phyloP scores from a whole-genome alignment of 441 rosid species.

The Daphne laureola region DNA sequence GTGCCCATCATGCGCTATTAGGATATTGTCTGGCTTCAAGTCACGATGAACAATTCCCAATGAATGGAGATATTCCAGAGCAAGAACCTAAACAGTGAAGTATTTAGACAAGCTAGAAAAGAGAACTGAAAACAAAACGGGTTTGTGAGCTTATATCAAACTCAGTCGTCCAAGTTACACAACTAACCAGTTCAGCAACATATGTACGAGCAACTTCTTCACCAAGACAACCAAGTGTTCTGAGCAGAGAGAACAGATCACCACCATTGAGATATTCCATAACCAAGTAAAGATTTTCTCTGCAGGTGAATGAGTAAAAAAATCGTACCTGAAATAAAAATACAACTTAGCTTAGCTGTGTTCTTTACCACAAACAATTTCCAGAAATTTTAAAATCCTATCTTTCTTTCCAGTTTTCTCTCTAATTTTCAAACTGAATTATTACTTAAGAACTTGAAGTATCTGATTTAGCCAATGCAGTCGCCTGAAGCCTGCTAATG shows the following conservation, averaged over 20 bases:
- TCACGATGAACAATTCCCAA: conserved; percentile 78
- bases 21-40: conserved; percentile 79
- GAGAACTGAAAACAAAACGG: conserved; percentile 1
- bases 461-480: conserved; percentile 16
- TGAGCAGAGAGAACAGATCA: conserved; percentile 72
- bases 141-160: conserved; percentile 3
- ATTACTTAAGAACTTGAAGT: too few relatives aligned
- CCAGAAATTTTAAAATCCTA: too few relatives aligned
- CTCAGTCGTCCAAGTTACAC: conserved; percentile 11
- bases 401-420: too few relatives aligned
- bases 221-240: conserved; percentile 80
- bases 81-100: conserved; percentile 58
- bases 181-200: conserved; percentile 76
- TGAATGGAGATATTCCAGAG: conserved; percentile 82
- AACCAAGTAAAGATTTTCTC: conserved; percentile 85
- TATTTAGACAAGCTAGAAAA: conserved; percentile 8
- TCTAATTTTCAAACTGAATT: too few relatives aligned
- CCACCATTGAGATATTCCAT: conserved; percentile 95
- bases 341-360: conserved; percentile 7
- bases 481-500: not conserved
- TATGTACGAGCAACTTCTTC: conserved; percentile 77
- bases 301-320: conserved; percentile 79
- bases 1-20: conserved; percentile 85
- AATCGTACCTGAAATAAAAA: conserved; percentile 65
- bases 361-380: too few relatives aligned